A percentile compares a stretch with the other conserved stretches of the same genome.
Conservation (phyloP, 2,329 filamentous ascomycete species). For the Fusarium proliferatum region DNA sequence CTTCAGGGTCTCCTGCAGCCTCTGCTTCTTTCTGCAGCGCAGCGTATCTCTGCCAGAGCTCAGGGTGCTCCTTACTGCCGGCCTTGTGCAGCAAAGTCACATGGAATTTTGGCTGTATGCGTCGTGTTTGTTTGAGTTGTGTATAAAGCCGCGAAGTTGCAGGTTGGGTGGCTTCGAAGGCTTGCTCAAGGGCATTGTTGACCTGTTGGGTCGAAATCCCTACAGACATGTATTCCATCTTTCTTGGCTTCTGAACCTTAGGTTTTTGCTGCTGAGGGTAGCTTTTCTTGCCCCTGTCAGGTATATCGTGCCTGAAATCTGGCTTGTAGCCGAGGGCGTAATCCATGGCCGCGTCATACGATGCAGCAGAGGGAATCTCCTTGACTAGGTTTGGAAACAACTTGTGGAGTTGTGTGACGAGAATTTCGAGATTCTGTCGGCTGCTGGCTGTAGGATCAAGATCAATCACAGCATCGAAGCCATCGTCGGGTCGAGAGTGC, state of each 20-base stretch:
- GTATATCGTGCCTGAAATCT: conserved; percentile 79
- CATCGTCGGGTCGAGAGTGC: conserved; percentile 76
- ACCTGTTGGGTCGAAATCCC: conserved; percentile 58
- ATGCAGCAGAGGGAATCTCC: conserved; percentile 74
- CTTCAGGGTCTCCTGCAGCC: conserved; percentile 45
- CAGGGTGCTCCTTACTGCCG: conserved; percentile 66
- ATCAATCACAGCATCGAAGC: conserved; percentile 87
- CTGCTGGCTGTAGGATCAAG: conserved; percentile 83
- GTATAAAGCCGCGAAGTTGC: conserved; percentile 71
- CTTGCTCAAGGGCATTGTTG: conserved; percentile 70
- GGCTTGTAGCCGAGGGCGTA: conserved; percentile 82
- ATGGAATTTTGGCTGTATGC: conserved; percentile 88
- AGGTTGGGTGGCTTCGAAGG: conserved; percentile 69
- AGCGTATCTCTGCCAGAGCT: conserved; percentile 80
- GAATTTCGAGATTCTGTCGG: conserved; percentile 84
- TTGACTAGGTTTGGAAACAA: conserved; percentile 81
- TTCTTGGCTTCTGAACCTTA: conserved; percentile 46
- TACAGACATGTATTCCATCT: conserved; percentile 69
- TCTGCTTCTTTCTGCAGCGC: conserved; percentile 65
- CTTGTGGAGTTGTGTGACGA: conserved; percentile 77
- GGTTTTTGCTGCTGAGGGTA: conserved; percentile 46
- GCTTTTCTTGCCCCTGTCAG: conserved; percentile 61
- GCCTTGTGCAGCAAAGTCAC: conserved; percentile 92
- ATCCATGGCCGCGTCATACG: conserved; percentile 83
- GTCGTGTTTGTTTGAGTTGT: conserved; percentile 76